phyloP scores from a whole-genome alignment of 2,329 filamentous ascomycete genomes.

The Aspergillus versicolor region DNA sequence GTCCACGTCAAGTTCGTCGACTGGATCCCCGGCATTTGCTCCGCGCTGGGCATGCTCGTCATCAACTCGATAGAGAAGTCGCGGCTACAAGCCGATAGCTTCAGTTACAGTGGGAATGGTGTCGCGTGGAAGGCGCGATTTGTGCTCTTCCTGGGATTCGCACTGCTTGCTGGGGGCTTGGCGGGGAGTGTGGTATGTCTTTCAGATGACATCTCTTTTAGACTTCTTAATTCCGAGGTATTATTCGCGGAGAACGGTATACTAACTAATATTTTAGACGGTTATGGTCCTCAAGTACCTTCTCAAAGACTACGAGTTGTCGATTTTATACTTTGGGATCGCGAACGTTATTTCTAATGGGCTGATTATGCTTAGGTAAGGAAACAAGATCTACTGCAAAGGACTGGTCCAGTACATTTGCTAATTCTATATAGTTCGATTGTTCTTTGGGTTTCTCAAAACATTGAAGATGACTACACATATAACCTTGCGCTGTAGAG shows the following conservation, averaged over 20 bases:
- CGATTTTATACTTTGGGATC: slow-evolving; percentile 66
- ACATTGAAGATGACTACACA: slow-evolving; percentile 71
- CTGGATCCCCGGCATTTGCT: slow-evolving; percentile 72
- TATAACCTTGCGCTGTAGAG: slow-evolving; percentile 64
- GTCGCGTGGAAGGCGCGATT: slow-evolving; percentile 70
- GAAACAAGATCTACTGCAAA: slow-evolving; percentile 10
- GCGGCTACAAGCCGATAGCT: slow-evolving; percentile 62
- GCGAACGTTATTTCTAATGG: slow-evolving; percentile 66
- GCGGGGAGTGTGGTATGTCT: slow-evolving; percentile 61
- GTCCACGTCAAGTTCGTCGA: slow-evolving; percentile 69
- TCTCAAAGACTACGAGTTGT: slow-evolving; percentile 58
- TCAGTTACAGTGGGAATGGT: slow-evolving; percentile 63
- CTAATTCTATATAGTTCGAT: slow-evolving; percentile 49
- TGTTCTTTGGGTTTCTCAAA: slow-evolving; percentile 69
- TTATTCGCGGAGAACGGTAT: slow-evolving; percentile 3
- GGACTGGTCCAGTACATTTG: not conserved
- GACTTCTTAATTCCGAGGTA: not conserved
- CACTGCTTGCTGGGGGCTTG: slow-evolving; percentile 65
- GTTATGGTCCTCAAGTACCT: slow-evolving; percentile 69
- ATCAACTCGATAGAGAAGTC: slow-evolving; percentile 73
- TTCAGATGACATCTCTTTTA: not conserved
- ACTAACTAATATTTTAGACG: slow-evolving; percentile 40
- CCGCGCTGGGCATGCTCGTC: slow-evolving; percentile 67
- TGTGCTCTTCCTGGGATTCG: slow-evolving; percentile 69
- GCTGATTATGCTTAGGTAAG: slow-evolving; percentile 66